These are phyloP conservation scores for Amaranthus tricolor DNA, from an alignment of 179 eudicot species.

Conservation along the genomic window DNA sequence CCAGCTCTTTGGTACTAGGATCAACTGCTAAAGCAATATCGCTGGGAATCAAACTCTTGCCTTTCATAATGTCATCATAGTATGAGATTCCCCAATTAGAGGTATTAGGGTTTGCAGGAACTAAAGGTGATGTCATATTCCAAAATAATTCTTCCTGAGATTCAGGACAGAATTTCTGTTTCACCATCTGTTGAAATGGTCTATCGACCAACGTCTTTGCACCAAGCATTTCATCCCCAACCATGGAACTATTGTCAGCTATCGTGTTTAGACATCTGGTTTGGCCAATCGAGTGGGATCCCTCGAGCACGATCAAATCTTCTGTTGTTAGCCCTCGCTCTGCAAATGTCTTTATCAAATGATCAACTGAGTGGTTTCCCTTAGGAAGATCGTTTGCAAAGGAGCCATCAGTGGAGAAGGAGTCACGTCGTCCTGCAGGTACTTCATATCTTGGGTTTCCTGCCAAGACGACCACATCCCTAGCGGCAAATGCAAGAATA, in stretches of 20 bases:
- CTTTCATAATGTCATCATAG: constrained; percentile 10
- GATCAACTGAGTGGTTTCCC: neutral
- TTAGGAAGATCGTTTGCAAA: constrained; percentile 13
- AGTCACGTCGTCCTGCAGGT: constrained; percentile 30
- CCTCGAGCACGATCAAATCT: constrained; percentile 25
- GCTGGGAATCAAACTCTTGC: constrained; percentile 1
- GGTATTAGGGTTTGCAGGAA: neutral
- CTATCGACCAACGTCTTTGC: neutral
- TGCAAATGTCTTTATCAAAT: neutral
- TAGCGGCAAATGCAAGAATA: constrained; percentile 22
- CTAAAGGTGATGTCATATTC: constrained; percentile 7
- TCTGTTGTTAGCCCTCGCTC: constrained; percentile 8
- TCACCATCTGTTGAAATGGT: neutral
- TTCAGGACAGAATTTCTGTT: constrained; percentile 5
- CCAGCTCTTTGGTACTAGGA: constrained; percentile 5
- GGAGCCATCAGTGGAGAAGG: neutral
- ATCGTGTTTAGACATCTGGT: constrained; percentile 13
- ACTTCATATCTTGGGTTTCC: constrained; percentile 21
- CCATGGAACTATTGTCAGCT: neutral
- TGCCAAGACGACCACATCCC: constrained; percentile 13
- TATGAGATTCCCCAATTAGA: constrained; percentile 22
- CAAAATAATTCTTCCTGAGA: neutral
- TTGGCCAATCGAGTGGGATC: constrained; percentile 30
- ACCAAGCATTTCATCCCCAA: neutral
- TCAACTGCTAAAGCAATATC: constrained; percentile 19